Percentiles rank a stretch among this genome's conserved stretches.
Conservation (phyloP, 2,329 filamentous ascomycete genomes). For the Penicillium sp. region DNA sequence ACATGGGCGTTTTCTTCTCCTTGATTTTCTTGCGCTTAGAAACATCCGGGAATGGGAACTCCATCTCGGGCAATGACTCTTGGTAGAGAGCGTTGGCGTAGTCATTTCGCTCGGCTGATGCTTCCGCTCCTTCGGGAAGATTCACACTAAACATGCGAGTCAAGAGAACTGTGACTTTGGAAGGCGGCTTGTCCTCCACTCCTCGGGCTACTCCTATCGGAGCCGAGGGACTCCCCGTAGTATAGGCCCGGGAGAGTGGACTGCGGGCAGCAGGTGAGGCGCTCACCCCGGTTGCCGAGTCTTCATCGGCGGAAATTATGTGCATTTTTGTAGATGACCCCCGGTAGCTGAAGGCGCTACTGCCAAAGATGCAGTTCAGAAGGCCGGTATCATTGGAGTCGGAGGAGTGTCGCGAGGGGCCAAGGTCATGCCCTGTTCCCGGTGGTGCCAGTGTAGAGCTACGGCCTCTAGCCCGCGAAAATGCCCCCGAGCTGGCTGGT, state of each 20-base stretch:
- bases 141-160: conserved; percentile 60
- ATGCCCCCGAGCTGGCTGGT: conserved; percentile 37
- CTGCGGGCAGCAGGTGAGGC: conserved; percentile 32
- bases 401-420: conserved; percentile 38
- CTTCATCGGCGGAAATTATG: conserved; percentile 49
- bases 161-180: conserved; percentile 54
- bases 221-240: conserved; percentile 36
- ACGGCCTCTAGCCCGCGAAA: conserved; percentile 43
- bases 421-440: conserved; percentile 32
- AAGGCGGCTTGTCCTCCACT: conserved; percentile 39
- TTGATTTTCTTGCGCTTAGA: conserved; percentile 48
- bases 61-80: conserved; percentile 35
- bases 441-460: conserved; percentile 46
- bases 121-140: conserved; percentile 47
- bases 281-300: conserved; percentile 24
- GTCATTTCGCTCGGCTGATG: conserved; percentile 36
- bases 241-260: conserved; percentile 39
- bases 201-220: conserved; percentile 22
- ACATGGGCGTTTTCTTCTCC: conserved; percentile 57
- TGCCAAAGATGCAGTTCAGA: conserved; percentile 61
- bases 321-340: conserved; percentile 62
- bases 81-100: conserved; percentile 31
- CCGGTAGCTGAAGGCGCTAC: conserved; percentile 56
- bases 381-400: conserved; percentile 53
- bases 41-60: conserved; percentile 40